Evolutionary conservation across 148 eudicot genomes (phyloP).

Genomic region (Chenopodium suecicum): DNA sequence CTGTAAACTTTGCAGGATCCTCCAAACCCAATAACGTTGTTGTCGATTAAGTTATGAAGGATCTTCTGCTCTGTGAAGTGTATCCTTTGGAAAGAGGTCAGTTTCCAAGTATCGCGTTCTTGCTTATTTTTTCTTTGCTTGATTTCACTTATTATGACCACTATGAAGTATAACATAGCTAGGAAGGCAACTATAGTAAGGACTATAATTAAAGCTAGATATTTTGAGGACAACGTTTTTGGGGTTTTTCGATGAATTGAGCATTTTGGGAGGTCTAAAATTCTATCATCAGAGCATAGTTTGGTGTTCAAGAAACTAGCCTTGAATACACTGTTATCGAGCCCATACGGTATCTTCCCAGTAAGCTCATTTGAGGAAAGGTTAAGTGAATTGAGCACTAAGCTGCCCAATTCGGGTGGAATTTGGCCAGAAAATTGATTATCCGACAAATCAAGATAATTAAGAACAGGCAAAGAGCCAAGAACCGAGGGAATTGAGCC

Average conservation of each 20-base stretch:
- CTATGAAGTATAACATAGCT: constrained; percentile 32
- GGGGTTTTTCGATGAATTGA: constrained; percentile 8
- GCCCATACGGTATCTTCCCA: constrained; percentile 49
- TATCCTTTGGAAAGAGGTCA: constrained; percentile 57
- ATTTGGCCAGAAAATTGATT: constrained; percentile 59
- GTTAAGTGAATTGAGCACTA: constrained; percentile 47
- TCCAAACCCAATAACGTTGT: constrained; percentile 61
- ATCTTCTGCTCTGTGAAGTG: constrained; percentile 57
- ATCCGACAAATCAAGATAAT: constrained; percentile 49
- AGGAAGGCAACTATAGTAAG: constrained; percentile 31
- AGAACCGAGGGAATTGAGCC: constrained; percentile 55
- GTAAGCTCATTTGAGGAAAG: constrained; percentile 58
- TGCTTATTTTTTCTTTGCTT: constrained; percentile 30
- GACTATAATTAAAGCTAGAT: constrained; percentile 42
- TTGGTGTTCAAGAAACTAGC: constrained; percentile 54
- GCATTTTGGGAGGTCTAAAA: constrained; percentile 47
- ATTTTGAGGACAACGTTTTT: constrained; percentile 28
- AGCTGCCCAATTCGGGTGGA: constrained; percentile 50
- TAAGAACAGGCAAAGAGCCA: constrained; percentile 50
- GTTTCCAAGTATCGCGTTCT: constrained; percentile 43
- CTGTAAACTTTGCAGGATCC: constrained; percentile 66
- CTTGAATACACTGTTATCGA: constrained; percentile 53
- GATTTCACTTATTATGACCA: constrained; percentile 31
- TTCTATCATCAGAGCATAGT: constrained; percentile 42
- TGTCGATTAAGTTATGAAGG: constrained; percentile 44